Conservation (phyloP, 129 eudicot genomes). For the Pittosporum tobira region DNA sequence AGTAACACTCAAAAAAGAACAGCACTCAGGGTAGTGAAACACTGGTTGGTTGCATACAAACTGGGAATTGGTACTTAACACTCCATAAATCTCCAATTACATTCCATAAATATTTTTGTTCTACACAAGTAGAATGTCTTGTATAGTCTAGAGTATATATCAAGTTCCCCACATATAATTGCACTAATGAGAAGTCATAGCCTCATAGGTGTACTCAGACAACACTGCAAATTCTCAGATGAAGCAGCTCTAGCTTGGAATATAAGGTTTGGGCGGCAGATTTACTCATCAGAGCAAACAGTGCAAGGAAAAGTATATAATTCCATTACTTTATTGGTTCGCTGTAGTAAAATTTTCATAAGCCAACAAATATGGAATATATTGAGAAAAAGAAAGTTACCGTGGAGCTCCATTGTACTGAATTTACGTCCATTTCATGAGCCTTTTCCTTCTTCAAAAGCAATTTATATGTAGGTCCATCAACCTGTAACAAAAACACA, state of each 20-base stretch:
- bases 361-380: too few species aligned
- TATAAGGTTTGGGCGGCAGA: too few species aligned
- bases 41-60: neutral
- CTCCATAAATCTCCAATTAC: neutral
- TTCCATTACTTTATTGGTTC: too few species aligned
- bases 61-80: neutral
- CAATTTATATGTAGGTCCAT: constrained; percentile 60
- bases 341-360: too few species aligned
- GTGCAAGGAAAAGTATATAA: too few species aligned
- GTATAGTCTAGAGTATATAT: too few species aligned
- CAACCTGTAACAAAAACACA: constrained; percentile 34
- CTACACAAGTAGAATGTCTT: too few species aligned
- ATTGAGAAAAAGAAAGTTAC: constrained; percentile 25
- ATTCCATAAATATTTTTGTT: neutral
- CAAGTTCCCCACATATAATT: too few species aligned
- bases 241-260: neutral
- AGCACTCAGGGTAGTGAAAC: neutral
- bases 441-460: constrained; percentile 81
- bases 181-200: neutral
- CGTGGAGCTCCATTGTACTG: constrained; percentile 74
- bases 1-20: neutral
- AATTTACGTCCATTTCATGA: constrained; percentile 84
- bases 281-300: too few species aligned
- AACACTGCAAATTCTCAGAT: neutral
- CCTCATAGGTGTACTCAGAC: neutral